phyloP scores from a whole-genome alignment of 1,284 basidiomycete genomes.

The Microbotryum silenes-acaulis region DNA sequence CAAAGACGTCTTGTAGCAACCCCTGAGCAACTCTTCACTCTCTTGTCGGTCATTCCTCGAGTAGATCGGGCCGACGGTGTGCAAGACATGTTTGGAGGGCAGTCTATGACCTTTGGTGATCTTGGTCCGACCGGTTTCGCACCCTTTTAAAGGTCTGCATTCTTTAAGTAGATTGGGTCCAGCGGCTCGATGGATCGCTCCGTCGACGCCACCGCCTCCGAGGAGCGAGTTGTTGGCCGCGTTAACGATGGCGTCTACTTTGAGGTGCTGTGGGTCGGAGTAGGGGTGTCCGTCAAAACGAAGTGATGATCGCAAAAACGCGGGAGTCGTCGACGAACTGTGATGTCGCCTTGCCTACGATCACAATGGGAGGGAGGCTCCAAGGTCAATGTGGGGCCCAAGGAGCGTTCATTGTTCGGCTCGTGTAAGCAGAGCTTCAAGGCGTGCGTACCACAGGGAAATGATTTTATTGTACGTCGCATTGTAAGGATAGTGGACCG shows the following conservation, averaged over 20 bases:
- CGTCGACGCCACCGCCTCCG: slow-evolving; percentile 75
- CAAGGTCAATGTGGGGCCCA: not conserved
- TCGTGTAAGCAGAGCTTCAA: not conserved
- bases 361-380: not conserved
- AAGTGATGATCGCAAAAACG: not conserved
- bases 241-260: slow-evolving; percentile 75
- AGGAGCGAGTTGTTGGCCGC: slow-evolving; percentile 49
- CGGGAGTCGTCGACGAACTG: slow-evolving; percentile 35
- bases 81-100: slow-evolving; percentile 65
- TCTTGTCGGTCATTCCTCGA: slow-evolving; percentile 43
- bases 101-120: slow-evolving; percentile 51
- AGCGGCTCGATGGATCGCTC: slow-evolving; percentile 78
- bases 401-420: not conserved
- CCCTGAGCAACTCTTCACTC: slow-evolving; percentile 54
- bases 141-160: slow-evolving; percentile 65
- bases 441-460: slow-evolving; percentile 24
- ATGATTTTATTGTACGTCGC: slow-evolving; percentile 25
- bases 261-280: slow-evolving; percentile 41
- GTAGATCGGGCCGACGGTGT: slow-evolving; percentile 85
- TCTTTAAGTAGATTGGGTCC: slow-evolving; percentile 64
- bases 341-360: slow-evolving; percentile 67
- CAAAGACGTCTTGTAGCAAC: slow-evolving; percentile 64
- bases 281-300: not conserved
- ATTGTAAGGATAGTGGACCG: slow-evolving; percentile 5
- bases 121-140: slow-evolving; percentile 73